Evolutionary conservation across 306 rosid species (phyloP), one percentile per base, ranked within the genome.

Genomic region (Lathyrus aphaca): DNA sequence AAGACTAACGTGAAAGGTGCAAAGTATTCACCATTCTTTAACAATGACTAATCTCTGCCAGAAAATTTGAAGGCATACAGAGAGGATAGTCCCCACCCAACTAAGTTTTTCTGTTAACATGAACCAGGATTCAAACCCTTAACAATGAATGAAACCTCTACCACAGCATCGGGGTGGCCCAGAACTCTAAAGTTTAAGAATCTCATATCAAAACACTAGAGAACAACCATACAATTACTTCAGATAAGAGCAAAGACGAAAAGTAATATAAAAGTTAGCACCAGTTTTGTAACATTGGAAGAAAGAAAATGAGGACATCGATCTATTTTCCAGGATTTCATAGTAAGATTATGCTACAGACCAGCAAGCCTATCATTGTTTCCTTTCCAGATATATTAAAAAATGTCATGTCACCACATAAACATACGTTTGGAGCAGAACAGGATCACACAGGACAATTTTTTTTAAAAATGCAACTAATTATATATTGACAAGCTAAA

Each of bases 401-500:
- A 62, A 44, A 44, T 8, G 2, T 13, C 45, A 23, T 50, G 39
- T 66, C 66, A 66, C 29, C 27, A 1, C 53, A 66, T 29, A 62
- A 1, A 44, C 13, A 35, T 29, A 35, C 5, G 23, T 48, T 30
- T 30, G 51, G 13, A 48, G 73, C 32, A 44, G 14, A 49, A 51
- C 35, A 71, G 23, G 48, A 51, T 17, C 67, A 59, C 17, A 16
- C 18, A 55, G 6, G 30, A 51, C 18, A 6, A 17, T 5, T 50
- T 51, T 50, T 9, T 32, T 29, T 3, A 29, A n/a, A 46, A 18
- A 55, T 15, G 61, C 62, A 39, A 71, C 38, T 25, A 32, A 70
- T 75, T 71, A 74, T 40, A 65, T 56, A 42, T 51, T 66, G 14
- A 17, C 32, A 37, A 50, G n/a, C 21, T 71, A 50, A 71, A 59